Evolutionary conservation across 768 basidiomycete genomes (phyloP), one percentile per base, ranked within the genome.

Genomic region (Hygrophoropsis aurantiaca): DNA sequence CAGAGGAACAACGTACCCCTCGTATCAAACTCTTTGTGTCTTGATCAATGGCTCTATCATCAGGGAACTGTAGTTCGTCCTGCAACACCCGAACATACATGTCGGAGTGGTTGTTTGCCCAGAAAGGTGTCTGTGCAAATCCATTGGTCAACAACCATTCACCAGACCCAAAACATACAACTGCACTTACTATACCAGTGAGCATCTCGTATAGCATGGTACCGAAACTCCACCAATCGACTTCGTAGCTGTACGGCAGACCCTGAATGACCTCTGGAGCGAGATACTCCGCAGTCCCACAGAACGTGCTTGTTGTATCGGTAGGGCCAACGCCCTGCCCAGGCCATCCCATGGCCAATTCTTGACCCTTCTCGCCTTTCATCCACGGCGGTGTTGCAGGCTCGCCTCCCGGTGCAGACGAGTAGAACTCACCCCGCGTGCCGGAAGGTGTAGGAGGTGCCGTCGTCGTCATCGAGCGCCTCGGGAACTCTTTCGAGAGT

Each of bases 201-300:
- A 98, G 71, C 88, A 97, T 95, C 73, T 98, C 95, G 64, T 90
- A 93, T 50, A 98, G 70, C 89, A 98, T 95, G 52, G 95, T 97
- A 27, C 95, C 95, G 58, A 95, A 88, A 54, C 87, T 90, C 94
- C 94, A 99, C 90, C 93, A 95, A 64, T 98, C 95, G 18, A 95
- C 92, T 55, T 94, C 91, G 59, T 93, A 98, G 54, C 86, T 85
- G 62, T 98, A 95, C 16, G 85, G 79, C 57, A 88, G 66, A 1
- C 94, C 90, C 58, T 92, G 89, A 56, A 98, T 92, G 37, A 98
- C 94, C 69, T 99, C 95, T 0, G 97, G 97, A 11, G 97, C 93
- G 6, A 97, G 80, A 57, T 97, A 97, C 68, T 95, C 93, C 3
- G 93, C 93, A n/a, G 93, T 95, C 9, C 93, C 93, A 67, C 90